Conservation (phyloP, 2,329 filamentous ascomycete genomes). For the Fusarium zealandicum region DNA sequence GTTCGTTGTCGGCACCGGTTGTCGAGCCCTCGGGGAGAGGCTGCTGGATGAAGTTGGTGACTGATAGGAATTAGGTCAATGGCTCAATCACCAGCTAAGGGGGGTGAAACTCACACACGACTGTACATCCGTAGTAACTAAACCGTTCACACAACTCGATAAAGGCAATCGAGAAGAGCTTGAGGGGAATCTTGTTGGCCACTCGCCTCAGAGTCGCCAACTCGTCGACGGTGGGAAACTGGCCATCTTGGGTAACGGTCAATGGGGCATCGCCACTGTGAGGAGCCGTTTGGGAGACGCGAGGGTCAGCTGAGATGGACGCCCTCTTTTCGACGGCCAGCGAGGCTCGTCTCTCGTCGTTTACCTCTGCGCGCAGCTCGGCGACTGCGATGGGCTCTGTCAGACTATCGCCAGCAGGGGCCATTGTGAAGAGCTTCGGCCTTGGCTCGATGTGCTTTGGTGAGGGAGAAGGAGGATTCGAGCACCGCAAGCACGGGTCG, state of each 20-base stretch:
- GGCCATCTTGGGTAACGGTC: conserved; percentile 6
- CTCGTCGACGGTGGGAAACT: conserved; percentile 48
- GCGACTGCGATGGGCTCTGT: conserved; percentile 48
- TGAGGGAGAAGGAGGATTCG: not conserved
- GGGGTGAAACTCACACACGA: conserved; percentile 63
- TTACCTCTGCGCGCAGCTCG: conserved; percentile 38
- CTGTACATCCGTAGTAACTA: conserved; percentile 73
- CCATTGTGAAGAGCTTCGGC: conserved; percentile 33
- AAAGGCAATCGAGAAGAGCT: conserved; percentile 69
- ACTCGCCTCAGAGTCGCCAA: conserved; percentile 60
- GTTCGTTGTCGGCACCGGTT: conserved; percentile 57
- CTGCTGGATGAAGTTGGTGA: conserved; percentile 70
- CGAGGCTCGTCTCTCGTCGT: conserved; percentile 44
- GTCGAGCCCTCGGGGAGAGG: conserved; percentile 61
- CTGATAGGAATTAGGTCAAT: conserved; percentile 30
- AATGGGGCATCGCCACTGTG: not conserved
- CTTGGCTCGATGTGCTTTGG: conserved; percentile 1
- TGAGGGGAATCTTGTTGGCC: conserved; percentile 64
- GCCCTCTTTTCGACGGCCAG: conserved; percentile 42
- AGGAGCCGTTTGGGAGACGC: not conserved
- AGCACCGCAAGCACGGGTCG: conserved; percentile 3
- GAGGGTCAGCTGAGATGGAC: conserved; percentile 31
- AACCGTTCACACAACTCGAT: conserved; percentile 76
- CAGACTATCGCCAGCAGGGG: conserved; percentile 43
- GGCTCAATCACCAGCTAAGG: not conserved